Evolutionary conservation across 805 yeast genomes (phyloP).

Genomic region (Kodamaea kaohsiungensis): DNA sequence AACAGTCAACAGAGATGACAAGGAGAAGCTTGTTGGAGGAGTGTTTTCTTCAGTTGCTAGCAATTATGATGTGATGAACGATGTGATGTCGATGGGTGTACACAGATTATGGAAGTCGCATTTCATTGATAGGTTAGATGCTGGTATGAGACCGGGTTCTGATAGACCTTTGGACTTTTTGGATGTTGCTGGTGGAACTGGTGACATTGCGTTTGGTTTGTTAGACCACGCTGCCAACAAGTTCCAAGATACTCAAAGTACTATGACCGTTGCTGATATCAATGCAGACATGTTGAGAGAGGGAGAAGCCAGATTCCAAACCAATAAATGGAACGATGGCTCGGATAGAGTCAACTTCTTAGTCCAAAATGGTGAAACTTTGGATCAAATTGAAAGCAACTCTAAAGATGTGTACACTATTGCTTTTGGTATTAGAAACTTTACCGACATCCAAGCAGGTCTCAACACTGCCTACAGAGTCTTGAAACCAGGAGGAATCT

Average conservation of each 20-base stretch:
- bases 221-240: slow-evolving; percentile 84
- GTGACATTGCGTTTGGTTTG: slow-evolving; percentile 95
- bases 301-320: slow-evolving; percentile 75
- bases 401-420: slow-evolving; percentile 95
- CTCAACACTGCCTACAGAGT: slow-evolving; percentile 94
- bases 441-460: slow-evolving; percentile 93
- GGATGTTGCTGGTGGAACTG: slow-evolving; percentile 99
- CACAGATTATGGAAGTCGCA: slow-evolving; percentile 95
- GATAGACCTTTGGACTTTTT: slow-evolving; percentile 77
- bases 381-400: slow-evolving; percentile 80
- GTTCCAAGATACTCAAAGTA: slow-evolving; percentile 71
- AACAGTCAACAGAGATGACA: slow-evolving; percentile 75
- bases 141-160: slow-evolving; percentile 88
- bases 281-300: slow-evolving; percentile 95
- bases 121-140: slow-evolving; percentile 83
- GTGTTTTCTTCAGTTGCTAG: slow-evolving; percentile 95
- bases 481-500: slow-evolving; percentile 95
- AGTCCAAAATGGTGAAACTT: slow-evolving; percentile 89
- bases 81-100: slow-evolving; percentile 94
- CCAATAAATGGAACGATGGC: slow-evolving; percentile 59
- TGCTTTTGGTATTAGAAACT: slow-evolving; percentile 96
- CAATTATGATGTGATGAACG: slow-evolving; percentile 95
- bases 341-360: slow-evolving; percentile 69
- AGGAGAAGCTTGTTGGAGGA: slow-evolving; percentile 78
- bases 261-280: slow-evolving; percentile 92